Evolutionary conservation across 2,329 filamentous ascomycete species (phyloP), one percentile per base, ranked within the genome.

Genomic region (Cercospora brassicicola): DNA sequence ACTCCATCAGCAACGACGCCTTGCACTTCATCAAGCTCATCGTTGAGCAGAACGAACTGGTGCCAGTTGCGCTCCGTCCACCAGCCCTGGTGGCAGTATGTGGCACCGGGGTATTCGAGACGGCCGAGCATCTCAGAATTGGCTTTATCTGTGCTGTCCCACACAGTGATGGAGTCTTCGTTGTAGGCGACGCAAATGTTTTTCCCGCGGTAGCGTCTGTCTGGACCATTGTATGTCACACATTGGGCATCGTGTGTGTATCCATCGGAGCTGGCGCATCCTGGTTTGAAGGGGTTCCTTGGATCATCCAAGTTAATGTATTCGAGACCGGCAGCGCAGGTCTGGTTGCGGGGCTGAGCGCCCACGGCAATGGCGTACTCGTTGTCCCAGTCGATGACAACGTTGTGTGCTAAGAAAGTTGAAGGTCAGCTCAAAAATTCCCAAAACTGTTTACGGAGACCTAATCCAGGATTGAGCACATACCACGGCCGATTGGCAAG

Each of bases 41-140:
- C 84, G 69, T 86, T 84, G 3, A 85, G 73, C 15, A 86, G 78
- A 5, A 86, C 80, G 72, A 79, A 85, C 64, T 81, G 73, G 71
- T 80, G 79, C 73, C 76, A 81, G 56, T 80, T 73, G 10, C 76
- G 74, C 73, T 85, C 83, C 6, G 66, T 70, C 65, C 65, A 71
- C 79, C 83, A 84, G 6, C 87, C 87, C 73, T 88, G 86, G 73
- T 89, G 87, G 1, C 85, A 87, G 78, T 88, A 88, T 15, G 81
- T 75, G n/a, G 84, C 84, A 48, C 86, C 86, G n/a, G 84, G 81
- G 75, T 88, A 88, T 0, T 82, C 82, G 2, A 84, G 87, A 67
- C 80, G 81, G 60, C 85, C 87, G 70, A 88, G 82, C 68, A 86
- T 79, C 20, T 75, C 80, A 0, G 80, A 60, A 57, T 67, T 67